Percentiles rank a stretch among this genome's conserved stretches.
Evolutionary conservation across 169 alveolate species (phyloP).

Genomic region (Plasmodium fragile): DNA sequence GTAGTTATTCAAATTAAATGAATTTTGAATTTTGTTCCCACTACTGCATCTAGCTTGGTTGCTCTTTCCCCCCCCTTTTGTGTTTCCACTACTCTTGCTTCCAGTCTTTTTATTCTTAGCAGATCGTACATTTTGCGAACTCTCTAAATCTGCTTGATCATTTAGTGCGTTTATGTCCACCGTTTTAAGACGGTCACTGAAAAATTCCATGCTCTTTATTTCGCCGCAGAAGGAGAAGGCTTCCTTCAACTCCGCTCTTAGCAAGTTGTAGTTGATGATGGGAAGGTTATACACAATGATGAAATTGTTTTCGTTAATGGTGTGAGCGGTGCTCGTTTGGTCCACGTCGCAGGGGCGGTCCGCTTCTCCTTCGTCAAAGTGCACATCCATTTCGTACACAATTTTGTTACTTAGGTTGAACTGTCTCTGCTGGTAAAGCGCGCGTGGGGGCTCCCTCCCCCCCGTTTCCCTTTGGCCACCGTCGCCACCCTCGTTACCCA

Average conservation of each 20-base stretch:
- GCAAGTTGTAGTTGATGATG: slow-evolving; percentile 39
- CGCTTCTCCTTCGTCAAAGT: background rate
- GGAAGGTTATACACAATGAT: slow-evolving; percentile 54
- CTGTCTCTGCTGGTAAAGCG: background rate
- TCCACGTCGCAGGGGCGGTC: background rate
- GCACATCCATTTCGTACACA: slow-evolving; percentile 59
- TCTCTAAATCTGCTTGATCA: background rate
- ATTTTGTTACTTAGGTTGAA: slow-evolving; percentile 7
- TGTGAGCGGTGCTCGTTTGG: background rate
- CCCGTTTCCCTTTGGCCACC: background rate
- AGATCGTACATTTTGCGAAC: background rate
- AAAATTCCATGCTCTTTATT: slow-evolving; percentile 54
- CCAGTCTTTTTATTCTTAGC: background rate
- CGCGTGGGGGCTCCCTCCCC: background rate
- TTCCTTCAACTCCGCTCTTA: slow-evolving; percentile 36
- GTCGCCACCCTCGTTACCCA: background rate
- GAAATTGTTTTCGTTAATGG: slow-evolving; percentile 31
- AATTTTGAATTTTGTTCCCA: background rate
- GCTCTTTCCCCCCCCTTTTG: background rate
- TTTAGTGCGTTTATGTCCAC: slow-evolving; percentile 38
- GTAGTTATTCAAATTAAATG: slow-evolving; percentile 12
- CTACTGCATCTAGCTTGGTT: background rate
- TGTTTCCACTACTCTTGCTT: background rate
- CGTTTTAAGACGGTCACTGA: slow-evolving; percentile 63
- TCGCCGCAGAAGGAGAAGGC: slow-evolving; percentile 68